phyloP scores from a whole-genome alignment of 768 basidiomycete genomes.

The Podaxis sp. region DNA sequence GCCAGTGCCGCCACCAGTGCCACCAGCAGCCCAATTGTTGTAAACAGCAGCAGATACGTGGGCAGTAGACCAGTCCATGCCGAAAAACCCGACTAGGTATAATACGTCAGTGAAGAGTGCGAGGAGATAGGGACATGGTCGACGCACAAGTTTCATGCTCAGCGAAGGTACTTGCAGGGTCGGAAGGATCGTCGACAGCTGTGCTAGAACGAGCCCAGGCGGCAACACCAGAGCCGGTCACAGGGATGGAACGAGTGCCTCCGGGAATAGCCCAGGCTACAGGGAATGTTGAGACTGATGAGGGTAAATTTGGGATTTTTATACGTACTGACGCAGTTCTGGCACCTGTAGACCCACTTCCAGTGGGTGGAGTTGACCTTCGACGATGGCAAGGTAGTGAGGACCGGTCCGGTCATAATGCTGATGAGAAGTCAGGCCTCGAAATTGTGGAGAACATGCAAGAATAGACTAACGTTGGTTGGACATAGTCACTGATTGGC shows the following conservation, averaged over 20 bases:
- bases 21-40: slow-evolving; percentile 47
- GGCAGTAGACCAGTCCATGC: slow-evolving; percentile 44
- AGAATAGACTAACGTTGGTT: slow-evolving; percentile 39
- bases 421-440: slow-evolving; percentile 20
- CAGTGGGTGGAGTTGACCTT: slow-evolving; percentile 59
- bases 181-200: slow-evolving; percentile 46
- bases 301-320: neutral
- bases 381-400: slow-evolving; percentile 50
- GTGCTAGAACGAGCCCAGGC: slow-evolving; percentile 50
- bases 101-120: neutral
- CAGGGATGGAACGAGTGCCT: slow-evolving; percentile 37
- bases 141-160: slow-evolving; percentile 60
- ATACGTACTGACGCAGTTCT: slow-evolving; percentile 57
- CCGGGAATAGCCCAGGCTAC: slow-evolving; percentile 37
- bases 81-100: slow-evolving; percentile 56
- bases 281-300: neutral
- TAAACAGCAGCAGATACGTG: slow-evolving; percentile 47
- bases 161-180: slow-evolving; percentile 47
- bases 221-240: slow-evolving; percentile 34
- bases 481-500: slow-evolving; percentile 42
- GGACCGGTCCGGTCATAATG: slow-evolving; percentile 45
- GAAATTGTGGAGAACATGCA: neutral
- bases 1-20: slow-evolving; percentile 33
- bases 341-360: slow-evolving; percentile 69
- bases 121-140: neutral